Evolutionary conservation across 2,329 filamentous ascomycete species (phyloP).

Genomic region (Dendryphion nanum): DNA sequence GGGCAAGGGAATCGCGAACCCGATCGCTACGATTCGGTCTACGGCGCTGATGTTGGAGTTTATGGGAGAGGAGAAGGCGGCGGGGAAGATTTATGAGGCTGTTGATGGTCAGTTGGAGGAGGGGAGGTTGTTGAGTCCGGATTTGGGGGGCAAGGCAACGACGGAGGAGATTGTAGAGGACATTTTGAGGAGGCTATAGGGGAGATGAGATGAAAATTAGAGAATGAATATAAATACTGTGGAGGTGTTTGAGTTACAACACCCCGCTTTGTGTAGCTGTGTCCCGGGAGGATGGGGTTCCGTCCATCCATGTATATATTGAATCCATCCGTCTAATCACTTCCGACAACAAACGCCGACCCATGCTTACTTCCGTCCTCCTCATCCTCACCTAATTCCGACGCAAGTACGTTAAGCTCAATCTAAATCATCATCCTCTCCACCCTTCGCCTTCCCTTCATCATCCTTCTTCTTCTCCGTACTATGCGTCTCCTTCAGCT

Average conservation of each 20-base stretch:
- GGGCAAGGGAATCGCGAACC: conserved; percentile 90
- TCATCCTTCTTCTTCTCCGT: conserved; percentile 17
- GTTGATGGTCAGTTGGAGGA: conserved; percentile 89
- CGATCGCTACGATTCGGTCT: conserved; percentile 89
- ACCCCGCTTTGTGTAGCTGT: too few relatives aligned
- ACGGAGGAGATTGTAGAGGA: conserved; percentile 87
- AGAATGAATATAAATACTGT: too few relatives aligned
- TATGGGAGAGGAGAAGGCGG: conserved; percentile 80
- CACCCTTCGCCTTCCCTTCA: conserved; percentile 5
- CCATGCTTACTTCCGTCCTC: too few relatives aligned
- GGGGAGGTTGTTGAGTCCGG: conserved; percentile 78
- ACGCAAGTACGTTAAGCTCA: conserved; percentile 8
- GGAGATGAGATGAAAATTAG: too few relatives aligned
- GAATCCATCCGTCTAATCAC: too few relatives aligned
- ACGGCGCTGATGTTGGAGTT: conserved; percentile 97
- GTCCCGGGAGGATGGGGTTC: too few relatives aligned
- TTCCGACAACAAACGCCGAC: too few relatives aligned
- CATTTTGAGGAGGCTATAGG: conserved; percentile 76
- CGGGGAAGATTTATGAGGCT: conserved; percentile 84
- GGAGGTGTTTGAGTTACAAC: too few relatives aligned
- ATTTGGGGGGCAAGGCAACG: conserved; percentile 82
- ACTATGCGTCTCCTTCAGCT: conserved; percentile 13
- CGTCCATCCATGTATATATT: too few relatives aligned
- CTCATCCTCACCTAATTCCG: too few relatives aligned
- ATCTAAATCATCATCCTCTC: conserved; percentile 24